Conservation (phyloP, 805 yeast species). For the Candida tammaniensis region DNA sequence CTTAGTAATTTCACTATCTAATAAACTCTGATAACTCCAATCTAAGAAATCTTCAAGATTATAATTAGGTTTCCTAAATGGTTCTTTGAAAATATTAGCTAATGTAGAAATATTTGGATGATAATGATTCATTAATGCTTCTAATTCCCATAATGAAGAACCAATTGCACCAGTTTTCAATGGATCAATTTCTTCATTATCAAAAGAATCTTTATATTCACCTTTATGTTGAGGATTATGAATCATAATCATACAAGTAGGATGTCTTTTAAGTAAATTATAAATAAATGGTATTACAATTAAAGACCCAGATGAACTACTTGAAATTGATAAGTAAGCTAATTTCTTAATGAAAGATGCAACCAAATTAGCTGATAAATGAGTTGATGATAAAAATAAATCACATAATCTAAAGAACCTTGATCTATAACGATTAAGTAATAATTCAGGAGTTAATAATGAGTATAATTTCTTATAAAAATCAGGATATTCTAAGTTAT, state of each 20-base stretch:
- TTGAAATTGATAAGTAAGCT: conserved; percentile 67
- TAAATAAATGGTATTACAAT: conserved; percentile 87
- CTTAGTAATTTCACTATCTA: conserved; percentile 63
- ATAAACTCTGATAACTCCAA: conserved; percentile 72
- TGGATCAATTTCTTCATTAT: conserved; percentile 67
- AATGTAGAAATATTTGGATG: conserved; percentile 94
- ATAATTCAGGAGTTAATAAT: conserved; percentile 67
- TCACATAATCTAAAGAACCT: conserved; percentile 87
- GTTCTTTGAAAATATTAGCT: conserved; percentile 85
- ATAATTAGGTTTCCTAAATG: conserved; percentile 82
- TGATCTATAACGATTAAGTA: conserved; percentile 78
- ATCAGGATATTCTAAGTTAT: conserved; percentile 88
- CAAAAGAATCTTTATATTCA: conserved; percentile 60
- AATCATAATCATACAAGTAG: conserved; percentile 86
- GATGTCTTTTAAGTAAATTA: conserved; percentile 86
- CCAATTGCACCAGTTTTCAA: conserved; percentile 72
- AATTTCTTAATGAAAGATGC: conserved; percentile 88
- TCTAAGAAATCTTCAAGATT: conserved; percentile 93
- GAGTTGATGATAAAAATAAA: conserved; percentile 81
- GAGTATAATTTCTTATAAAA: conserved; percentile 81
- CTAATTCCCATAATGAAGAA: conserved; percentile 91
- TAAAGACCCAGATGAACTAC: conserved; percentile 88
- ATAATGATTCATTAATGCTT: conserved; percentile 75
- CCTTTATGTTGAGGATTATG: conserved; percentile 46
- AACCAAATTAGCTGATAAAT: conserved; percentile 74